These are phyloP conservation scores for Diutina sp. DNA, from an alignment of 1,139 yeast species.

Conservation along the genomic window DNA sequence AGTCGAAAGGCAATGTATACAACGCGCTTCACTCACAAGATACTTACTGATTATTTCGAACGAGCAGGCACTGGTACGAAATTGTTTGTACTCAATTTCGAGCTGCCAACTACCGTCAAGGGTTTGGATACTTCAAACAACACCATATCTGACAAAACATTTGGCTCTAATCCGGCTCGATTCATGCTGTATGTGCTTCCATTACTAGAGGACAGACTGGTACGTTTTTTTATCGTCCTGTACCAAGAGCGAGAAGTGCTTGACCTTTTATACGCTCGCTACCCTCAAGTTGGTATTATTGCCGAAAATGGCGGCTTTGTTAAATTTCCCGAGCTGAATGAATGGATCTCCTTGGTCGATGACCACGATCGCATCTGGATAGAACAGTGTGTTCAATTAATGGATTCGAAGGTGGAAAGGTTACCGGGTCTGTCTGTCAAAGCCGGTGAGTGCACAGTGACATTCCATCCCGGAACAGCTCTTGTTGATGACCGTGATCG, in stretches of 20 bases:
- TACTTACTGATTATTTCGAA: constrained; percentile 25
- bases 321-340: constrained; percentile 35
- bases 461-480: constrained; percentile 59
- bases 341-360: constrained; percentile 59
- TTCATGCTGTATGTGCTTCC: background rate
- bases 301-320: constrained; percentile 85
- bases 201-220: background rate
- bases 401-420: constrained; percentile 61
- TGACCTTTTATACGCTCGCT: constrained; percentile 55
- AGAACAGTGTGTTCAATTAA: constrained; percentile 42
- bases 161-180: background rate
- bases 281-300: constrained; percentile 63
- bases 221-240: background rate
- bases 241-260: constrained; percentile 44
- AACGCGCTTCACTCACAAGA: constrained; percentile 14
- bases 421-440: constrained; percentile 69
- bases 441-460: constrained; percentile 61
- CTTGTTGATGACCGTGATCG: constrained; percentile 51
- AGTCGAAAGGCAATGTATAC: constrained; percentile 14
- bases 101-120: constrained; percentile 22
- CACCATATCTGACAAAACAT: constrained; percentile 1
- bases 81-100: constrained; percentile 44
- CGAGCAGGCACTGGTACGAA: constrained; percentile 23
- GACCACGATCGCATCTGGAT: constrained; percentile 48
- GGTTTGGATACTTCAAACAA: background rate